Conservation (phyloP, 352 stramenopile genomes). For the Globisporangium uncinulatum region DNA sequence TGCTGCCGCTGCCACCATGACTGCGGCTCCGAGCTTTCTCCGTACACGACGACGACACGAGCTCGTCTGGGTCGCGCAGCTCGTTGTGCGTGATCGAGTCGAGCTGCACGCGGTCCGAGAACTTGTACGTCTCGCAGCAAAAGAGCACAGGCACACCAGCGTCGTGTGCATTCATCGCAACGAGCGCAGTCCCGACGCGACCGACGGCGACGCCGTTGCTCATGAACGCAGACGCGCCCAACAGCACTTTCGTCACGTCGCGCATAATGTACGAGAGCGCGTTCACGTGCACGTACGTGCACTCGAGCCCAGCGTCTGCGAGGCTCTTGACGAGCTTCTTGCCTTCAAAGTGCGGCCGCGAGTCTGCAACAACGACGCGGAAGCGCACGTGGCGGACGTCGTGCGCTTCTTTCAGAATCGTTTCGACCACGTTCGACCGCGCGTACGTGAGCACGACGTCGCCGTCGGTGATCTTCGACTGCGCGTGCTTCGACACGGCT, state of each 20-base stretch:
- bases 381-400: conserved; percentile 46
- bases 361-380: conserved; percentile 94
- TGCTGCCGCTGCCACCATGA: conserved; percentile 8
- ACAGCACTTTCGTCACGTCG: conserved; percentile 95
- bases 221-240: conserved; percentile 94
- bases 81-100: conserved; percentile 98
- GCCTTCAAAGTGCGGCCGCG: conserved; percentile 80
- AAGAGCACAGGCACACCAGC: conserved; percentile 96
- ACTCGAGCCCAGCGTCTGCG: conserved; percentile 67
- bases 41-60: conserved; percentile 57
- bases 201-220: conserved; percentile 93
- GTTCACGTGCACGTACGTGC: conserved; percentile 93
- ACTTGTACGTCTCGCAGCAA: conserved; percentile 99
- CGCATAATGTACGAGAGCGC: conserved; percentile 95
- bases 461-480: conserved; percentile 84
- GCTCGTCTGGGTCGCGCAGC: conserved; percentile 91
- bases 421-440: conserved; percentile 89
- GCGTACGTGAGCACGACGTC: conserved; percentile 96
- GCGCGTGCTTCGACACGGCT: conserved; percentile 85
- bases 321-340: conserved; percentile 74
- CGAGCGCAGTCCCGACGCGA: conserved; percentile 88
- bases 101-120: conserved; percentile 94
- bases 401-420: conserved; percentile 62
- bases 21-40: conserved; percentile 37
- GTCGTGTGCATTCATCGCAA: conserved; percentile 89